A percentile compares a stretch with the other conserved stretches of the same genome.
These are phyloP conservation scores for Trebouxiophyceae sp. DNA, from an alignment of 163 green algal genomes.

Conservation along the genomic window DNA sequence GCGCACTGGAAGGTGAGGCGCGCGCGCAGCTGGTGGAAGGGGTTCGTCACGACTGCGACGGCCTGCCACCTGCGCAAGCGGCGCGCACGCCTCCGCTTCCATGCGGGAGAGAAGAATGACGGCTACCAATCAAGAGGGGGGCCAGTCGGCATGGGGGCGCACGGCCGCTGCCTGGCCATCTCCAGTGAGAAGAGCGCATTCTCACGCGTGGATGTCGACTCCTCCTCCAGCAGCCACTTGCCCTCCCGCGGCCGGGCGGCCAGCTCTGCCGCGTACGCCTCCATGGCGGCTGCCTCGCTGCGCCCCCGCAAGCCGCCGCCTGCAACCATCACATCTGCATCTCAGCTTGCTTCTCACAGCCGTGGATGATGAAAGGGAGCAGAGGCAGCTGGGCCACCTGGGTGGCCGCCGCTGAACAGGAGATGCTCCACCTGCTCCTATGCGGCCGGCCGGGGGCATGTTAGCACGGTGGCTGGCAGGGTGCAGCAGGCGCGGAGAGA, in stretches of 20 bases:
- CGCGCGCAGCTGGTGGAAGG: conserved; percentile 10
- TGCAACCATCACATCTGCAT: background rate
- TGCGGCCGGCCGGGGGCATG: no score
- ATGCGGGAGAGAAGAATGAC: background rate
- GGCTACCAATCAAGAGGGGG: background rate
- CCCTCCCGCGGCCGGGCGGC: background rate
- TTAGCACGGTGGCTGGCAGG: background rate
- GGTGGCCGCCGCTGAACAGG: background rate
- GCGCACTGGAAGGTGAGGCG: conserved; percentile 8
- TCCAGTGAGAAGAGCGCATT: conserved; percentile 3
- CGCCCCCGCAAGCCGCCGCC: background rate
- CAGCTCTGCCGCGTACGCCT: background rate
- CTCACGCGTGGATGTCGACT: conserved; percentile 7
- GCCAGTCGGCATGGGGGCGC: background rate
- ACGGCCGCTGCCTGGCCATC: background rate
- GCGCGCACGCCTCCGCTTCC: background rate
- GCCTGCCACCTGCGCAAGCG: conserved; percentile 3
- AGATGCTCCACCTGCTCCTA: background rate
- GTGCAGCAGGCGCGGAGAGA: background rate
- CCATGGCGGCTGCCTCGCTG: background rate
- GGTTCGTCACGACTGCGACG: conserved; percentile 4
- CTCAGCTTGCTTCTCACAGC: background rate
- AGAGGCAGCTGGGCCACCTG: no score
- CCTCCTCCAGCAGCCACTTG: conserved; percentile 8
- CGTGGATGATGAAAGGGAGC: background rate